Evolutionary conservation across 257 asterid species (phyloP).

Genomic region (Paulownia fortunei): DNA sequence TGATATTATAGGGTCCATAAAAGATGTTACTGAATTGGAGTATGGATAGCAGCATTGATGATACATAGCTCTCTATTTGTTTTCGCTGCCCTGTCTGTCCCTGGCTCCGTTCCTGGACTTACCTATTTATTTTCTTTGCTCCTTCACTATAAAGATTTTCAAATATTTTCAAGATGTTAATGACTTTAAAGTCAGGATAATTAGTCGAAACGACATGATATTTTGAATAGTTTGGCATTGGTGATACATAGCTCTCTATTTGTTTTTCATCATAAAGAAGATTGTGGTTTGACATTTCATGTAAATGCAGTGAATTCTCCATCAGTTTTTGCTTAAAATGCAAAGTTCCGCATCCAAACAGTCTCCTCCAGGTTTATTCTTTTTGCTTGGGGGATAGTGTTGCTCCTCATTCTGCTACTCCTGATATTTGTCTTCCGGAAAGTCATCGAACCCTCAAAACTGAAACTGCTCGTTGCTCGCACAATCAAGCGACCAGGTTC

Average conservation of each 20-base stretch:
- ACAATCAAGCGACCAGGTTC: slow-evolving; percentile 38
- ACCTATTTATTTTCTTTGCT: no score
- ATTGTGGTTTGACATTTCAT: background rate
- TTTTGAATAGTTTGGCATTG: no score
- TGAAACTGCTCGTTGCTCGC: slow-evolving; percentile 24
- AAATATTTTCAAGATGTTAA: no score
- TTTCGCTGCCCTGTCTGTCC: no score
- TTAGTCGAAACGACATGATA: no score
- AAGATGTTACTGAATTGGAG: no score
- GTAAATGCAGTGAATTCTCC: slow-evolving; percentile 30
- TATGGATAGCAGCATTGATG: no score
- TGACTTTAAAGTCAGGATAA: no score
- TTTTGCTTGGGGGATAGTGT: slow-evolving; percentile 48
- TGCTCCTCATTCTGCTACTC: slow-evolving; percentile 38
- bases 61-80: no score
- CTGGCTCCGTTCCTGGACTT: no score
- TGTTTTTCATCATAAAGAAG: background rate
- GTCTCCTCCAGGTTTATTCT: slow-evolving; percentile 38
- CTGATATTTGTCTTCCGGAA: slow-evolving; percentile 39
- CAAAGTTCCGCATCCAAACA: slow-evolving; percentile 26
- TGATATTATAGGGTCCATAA: no score
- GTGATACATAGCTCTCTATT: background rate
- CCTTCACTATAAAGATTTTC: no score
- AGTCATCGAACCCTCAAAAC: slow-evolving; percentile 20
- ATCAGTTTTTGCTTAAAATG: slow-evolving; percentile 14